A percentile compares a stretch with the other conserved stretches of the same genome.
Conservation (phyloP, 345 rosid genomes). For the Moricandia arvensis region DNA sequence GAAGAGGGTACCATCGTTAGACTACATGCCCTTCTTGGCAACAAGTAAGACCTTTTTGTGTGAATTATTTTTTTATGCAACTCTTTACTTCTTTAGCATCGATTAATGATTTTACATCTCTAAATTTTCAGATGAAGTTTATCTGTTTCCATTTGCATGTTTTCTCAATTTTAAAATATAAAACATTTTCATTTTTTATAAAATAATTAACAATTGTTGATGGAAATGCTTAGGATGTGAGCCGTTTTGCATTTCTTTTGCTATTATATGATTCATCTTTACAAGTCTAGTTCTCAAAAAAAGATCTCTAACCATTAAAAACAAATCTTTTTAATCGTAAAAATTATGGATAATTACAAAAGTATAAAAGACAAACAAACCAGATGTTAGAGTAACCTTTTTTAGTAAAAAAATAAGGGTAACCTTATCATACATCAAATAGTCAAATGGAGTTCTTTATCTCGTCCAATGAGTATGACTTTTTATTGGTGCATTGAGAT, state of each 20-base stretch:
- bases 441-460: too few relatives aligned
- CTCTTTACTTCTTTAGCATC: not conserved
- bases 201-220: not conserved
- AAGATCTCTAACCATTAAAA: not conserved
- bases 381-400: too few relatives aligned
- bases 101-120: not conserved
- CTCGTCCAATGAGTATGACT: too few relatives aligned
- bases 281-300: not conserved
- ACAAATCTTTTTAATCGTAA: not conserved
- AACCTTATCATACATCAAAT: too few relatives aligned
- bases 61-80: not conserved
- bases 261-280: not conserved
- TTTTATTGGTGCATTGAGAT: too few relatives aligned
- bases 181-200: not conserved
- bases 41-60: constrained; percentile 52
- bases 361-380: too few relatives aligned
- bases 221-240: not conserved
- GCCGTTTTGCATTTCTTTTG: not conserved
- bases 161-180: not conserved
- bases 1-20: constrained; percentile 70
- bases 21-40: constrained; percentile 71
- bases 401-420: too few relatives aligned
- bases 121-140: not conserved
- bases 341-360: too few relatives aligned
- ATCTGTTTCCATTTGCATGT: not conserved